Conservation (phyloP, 2,329 filamentous ascomycete genomes). For the Nakataea oryzae region DNA sequence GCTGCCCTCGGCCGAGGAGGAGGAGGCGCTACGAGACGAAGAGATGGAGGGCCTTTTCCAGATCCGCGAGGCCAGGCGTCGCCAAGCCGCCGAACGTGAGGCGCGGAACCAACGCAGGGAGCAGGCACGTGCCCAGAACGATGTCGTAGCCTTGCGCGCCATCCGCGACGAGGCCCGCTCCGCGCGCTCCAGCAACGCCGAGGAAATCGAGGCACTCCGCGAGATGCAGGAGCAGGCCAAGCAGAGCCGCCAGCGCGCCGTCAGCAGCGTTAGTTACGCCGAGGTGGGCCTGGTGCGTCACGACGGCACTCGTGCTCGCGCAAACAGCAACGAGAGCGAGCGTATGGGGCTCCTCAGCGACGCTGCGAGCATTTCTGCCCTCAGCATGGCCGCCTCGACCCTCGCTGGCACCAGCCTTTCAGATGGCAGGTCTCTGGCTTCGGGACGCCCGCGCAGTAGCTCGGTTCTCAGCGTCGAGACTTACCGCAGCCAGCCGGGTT, state of each 20-base stretch:
- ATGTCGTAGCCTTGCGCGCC: conserved; percentile 56
- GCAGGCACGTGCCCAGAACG: conserved; percentile 63
- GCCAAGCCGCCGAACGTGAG: conserved; percentile 68
- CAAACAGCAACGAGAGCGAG: conserved; percentile 65
- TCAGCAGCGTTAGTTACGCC: conserved; percentile 67
- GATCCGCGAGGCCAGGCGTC: conserved; percentile 67
- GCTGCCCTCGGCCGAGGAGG: conserved; percentile 67
- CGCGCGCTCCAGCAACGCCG: conserved; percentile 31
- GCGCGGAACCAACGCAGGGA: conserved; percentile 58
- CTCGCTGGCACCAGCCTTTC: conserved; percentile 17
- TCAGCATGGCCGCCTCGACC: conserved; percentile 16
- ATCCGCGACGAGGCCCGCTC: conserved; percentile 47
- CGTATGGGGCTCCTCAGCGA: conserved; percentile 60
- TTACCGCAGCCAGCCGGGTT: conserved; percentile 12
- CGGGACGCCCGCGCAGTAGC: conserved; percentile 35
- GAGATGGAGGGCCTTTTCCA: conserved; percentile 93
- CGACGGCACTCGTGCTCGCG: conserved; percentile 66
- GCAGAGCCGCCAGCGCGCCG: conserved; percentile 51
- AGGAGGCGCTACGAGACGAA: conserved; percentile 68
- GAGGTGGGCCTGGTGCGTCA: conserved; percentile 67
- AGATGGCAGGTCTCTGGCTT: conserved; percentile 20
- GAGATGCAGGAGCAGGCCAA: conserved; percentile 45
- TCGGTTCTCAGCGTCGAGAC: conserved; percentile 44
- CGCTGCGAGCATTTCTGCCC: conserved; percentile 49
- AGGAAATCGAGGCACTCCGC: conserved; percentile 50